Conservation (phyloP, 2,329 filamentous ascomycete species). For the Botryotinia narcissicola region DNA sequence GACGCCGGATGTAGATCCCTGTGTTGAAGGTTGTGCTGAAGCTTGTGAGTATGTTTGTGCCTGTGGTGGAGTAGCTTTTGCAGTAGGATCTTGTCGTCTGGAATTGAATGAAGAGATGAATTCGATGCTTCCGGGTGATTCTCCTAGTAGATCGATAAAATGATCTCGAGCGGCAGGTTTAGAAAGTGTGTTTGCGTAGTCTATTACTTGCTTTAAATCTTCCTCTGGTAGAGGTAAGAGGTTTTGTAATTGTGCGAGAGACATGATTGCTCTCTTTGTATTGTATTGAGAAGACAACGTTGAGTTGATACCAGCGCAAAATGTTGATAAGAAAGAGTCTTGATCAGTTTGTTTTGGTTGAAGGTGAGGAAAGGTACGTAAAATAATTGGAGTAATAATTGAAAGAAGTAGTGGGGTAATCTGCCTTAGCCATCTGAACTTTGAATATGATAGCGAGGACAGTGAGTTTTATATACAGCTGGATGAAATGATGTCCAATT, state of each 20-base stretch:
- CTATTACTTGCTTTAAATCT: slow-evolving; percentile 78
- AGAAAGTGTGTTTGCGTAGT: slow-evolving; percentile 75
- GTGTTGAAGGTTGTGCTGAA: slow-evolving; percentile 17
- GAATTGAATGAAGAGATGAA: slow-evolving; percentile 76
- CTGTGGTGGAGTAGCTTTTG: slow-evolving; percentile 20
- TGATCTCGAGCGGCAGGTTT: slow-evolving; percentile 78
- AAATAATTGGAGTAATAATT: slow-evolving; percentile 2
- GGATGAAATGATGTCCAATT: not conserved
- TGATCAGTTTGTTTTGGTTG: not conserved
- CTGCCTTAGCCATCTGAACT: no score
- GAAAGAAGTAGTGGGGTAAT: not conserved
- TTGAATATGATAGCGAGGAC: not conserved
- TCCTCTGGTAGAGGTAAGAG: slow-evolving; percentile 83
- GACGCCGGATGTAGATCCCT: slow-evolving; percentile 36
- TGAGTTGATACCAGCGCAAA: not conserved
- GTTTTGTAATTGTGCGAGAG: slow-evolving; percentile 68
- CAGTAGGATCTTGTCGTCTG: slow-evolving; percentile 48
- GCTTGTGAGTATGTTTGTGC: slow-evolving; percentile 10
- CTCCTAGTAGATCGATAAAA: slow-evolving; percentile 83
- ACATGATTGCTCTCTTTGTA: slow-evolving; percentile 31
- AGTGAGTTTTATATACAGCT: not conserved
- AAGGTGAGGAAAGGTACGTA: not conserved
- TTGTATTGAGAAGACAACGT: not conserved
- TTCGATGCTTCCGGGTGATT: slow-evolving; percentile 71
- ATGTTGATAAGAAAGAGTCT: not conserved